Base-by-base conservation (phyloP, 331 rosid genomes). In the Telfairia occidentalis region DNA sequence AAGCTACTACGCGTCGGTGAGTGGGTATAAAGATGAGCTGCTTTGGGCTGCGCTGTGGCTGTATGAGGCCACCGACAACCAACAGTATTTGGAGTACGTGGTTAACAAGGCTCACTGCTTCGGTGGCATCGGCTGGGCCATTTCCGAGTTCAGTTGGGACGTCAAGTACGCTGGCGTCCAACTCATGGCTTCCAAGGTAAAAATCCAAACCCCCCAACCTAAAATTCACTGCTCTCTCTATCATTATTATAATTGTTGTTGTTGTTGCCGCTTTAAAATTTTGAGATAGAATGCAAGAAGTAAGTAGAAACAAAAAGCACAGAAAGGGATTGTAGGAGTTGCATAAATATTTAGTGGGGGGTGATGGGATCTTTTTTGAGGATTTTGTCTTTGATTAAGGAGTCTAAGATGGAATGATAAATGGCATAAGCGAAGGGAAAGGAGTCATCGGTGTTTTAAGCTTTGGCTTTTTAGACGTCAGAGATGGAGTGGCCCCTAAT, bases 1-100 rank as follows among this genome's bases (percentile, higher is more conserved):
- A 90, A 87, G 84, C 77, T 95, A 95, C 88, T 95, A 95, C 66
- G 90, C 93, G 89, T 95, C 99, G 85, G 99, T 95, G 97, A 95
- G 99, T 87, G 99, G 97, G 45, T 92, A 85, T 83, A 90, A 57
- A 82, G 99, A 95, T 77, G 99, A 95, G 84, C 75, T 95, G 86
- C 78, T 95, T 79, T 95, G 98, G 98, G 98, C 85, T 69, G 97
- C 92, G 80, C 57, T 87, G 96, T 95, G 99, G 99, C 83, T 95
- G 0, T 90, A 92, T 82, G 90, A 84, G 23, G 97, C 99, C 96
- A 95, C 99, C 96, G 97, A 92, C 96, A 95, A 79, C 18, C 66
- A 82, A 35, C 81, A 78, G 58, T 90, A 92, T 82, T 77, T 88
- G 67, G 76, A 82, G 9, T 95, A 90, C 40, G 66, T 92, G 5